phyloP scores from a whole-genome alignment of 305 asterid species.

The Fraxinus xanthoxyloides region DNA sequence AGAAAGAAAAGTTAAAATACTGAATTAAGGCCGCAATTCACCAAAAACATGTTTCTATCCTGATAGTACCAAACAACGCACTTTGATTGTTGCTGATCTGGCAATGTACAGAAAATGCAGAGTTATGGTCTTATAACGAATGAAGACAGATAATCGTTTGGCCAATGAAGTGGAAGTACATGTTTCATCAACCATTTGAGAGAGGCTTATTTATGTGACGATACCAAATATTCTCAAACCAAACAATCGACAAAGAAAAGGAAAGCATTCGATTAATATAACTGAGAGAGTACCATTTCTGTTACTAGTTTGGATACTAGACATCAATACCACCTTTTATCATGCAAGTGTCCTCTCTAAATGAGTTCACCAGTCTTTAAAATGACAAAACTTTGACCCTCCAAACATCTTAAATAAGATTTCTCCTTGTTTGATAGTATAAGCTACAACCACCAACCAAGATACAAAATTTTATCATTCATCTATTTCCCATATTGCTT shows the following conservation, averaged over 20 bases:
- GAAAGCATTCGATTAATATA: background rate
- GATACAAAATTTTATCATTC: background rate
- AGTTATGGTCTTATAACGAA: background rate
- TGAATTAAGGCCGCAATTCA: background rate
- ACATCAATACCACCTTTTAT: background rate
- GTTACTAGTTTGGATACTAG: background rate
- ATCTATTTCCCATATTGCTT: background rate
- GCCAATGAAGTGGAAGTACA: background rate
- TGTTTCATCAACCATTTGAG: constrained; percentile 8
- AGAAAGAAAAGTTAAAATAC: constrained; percentile 8
- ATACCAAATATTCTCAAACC: background rate
- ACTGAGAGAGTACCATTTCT: background rate
- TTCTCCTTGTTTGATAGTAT: background rate
- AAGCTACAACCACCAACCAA: background rate
- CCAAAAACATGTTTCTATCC: background rate
- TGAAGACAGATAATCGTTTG: background rate
- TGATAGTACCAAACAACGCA: background rate
- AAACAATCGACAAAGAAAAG: background rate
- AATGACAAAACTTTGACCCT: background rate
- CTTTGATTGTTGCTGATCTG: background rate
- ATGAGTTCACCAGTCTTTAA: background rate
- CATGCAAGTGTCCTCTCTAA: background rate
- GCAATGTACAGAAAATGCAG: background rate
- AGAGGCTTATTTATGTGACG: background rate
- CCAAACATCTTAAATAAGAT: background rate